These are phyloP conservation scores for Teratosphaeria zuluensis DNA, from an alignment of 2,329 filamentous ascomycete species.

Conservation along the genomic window DNA sequence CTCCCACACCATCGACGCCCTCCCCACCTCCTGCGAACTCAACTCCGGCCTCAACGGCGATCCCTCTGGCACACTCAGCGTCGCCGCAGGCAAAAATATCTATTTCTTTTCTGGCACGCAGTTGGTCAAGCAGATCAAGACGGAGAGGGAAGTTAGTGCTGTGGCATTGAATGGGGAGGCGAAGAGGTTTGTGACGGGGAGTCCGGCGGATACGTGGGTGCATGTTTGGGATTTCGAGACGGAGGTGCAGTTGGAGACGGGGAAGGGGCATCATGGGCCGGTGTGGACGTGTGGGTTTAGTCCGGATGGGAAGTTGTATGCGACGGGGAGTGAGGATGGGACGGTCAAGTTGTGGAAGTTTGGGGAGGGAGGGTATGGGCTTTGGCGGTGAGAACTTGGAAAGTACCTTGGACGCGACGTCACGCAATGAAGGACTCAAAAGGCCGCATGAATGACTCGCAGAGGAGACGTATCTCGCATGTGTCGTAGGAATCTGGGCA, in stretches of 20 bases:
- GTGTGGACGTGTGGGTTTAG: slow-evolving; percentile 96
- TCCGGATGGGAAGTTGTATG: slow-evolving; percentile 90
- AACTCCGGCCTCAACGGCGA: slow-evolving; percentile 56
- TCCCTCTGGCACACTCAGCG: slow-evolving; percentile 62
- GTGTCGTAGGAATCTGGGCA: no score
- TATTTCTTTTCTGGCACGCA: slow-evolving; percentile 77
- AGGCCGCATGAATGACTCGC: no score
- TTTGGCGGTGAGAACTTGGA: slow-evolving; percentile 46
- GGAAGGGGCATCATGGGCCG: slow-evolving; percentile 93
- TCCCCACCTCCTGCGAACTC: slow-evolving; percentile 87
- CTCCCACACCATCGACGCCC: slow-evolving; percentile 68
- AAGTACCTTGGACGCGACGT: not conserved
- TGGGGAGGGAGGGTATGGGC: slow-evolving; percentile 53
- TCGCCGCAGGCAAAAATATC: slow-evolving; percentile 86
- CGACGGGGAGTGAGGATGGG: slow-evolving; percentile 91
- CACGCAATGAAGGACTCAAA: not conserved
- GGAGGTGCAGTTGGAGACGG: slow-evolving; percentile 74
- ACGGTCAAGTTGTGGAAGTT: slow-evolving; percentile 88
- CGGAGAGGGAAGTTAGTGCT: slow-evolving; percentile 79
- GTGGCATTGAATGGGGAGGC: slow-evolving; percentile 77
- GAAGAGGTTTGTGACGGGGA: slow-evolving; percentile 78
- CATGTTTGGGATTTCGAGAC: slow-evolving; percentile 84
- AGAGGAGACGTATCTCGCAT: no score
- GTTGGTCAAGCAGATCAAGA: slow-evolving; percentile 67
- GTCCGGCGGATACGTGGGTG: slow-evolving; percentile 92